A percentile compares a stretch with the other conserved stretches of the same genome.
Conservation (phyloP, 1,284 basidiomycete species). For the Cryptococcus maquisensis region DNA sequence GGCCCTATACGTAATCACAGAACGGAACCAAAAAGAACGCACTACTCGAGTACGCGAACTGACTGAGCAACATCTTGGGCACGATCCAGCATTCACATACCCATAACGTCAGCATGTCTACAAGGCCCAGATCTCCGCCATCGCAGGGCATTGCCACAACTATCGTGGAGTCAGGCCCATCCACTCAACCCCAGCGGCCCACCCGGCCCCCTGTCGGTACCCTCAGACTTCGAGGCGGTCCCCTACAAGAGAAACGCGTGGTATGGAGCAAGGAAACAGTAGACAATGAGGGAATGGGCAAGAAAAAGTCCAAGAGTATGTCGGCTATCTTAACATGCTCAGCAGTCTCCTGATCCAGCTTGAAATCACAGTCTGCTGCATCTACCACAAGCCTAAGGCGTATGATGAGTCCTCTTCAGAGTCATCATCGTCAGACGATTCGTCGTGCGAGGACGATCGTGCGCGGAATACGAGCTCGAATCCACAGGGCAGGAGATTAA, state of each 20-base stretch:
- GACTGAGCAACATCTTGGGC: too few species aligned
- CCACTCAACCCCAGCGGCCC: conserved; percentile 9
- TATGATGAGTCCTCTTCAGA: conserved; percentile 50
- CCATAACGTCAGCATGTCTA: neutral
- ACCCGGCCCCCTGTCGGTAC: conserved; percentile 26
- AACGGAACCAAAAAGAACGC: too few species aligned
- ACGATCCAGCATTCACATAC: too few species aligned
- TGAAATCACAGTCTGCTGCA: conserved; percentile 49
- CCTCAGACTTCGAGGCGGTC: conserved; percentile 44
- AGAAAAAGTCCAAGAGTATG: conserved; percentile 53
- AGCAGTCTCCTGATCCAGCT: neutral
- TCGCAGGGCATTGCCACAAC: conserved; percentile 31
- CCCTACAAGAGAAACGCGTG: conserved; percentile 36
- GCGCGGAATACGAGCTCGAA: neutral
- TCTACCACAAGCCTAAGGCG: conserved; percentile 51
- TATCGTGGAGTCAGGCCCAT: conserved; percentile 12
- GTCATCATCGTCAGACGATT: conserved; percentile 44
- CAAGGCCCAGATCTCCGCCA: neutral
- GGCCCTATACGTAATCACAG: too few species aligned
- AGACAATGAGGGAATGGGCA: conserved; percentile 51
- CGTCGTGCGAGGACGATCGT: conserved; percentile 7
- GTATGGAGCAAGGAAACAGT: conserved; percentile 50
- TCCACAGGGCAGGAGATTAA: conserved; percentile 1
- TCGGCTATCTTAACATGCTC: neutral
- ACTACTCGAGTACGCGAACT: too few species aligned